These are phyloP conservation scores for Orbilia ellipsospora DNA, from an alignment of 2,329 filamentous ascomycete genomes.

Conservation along the genomic window DNA sequence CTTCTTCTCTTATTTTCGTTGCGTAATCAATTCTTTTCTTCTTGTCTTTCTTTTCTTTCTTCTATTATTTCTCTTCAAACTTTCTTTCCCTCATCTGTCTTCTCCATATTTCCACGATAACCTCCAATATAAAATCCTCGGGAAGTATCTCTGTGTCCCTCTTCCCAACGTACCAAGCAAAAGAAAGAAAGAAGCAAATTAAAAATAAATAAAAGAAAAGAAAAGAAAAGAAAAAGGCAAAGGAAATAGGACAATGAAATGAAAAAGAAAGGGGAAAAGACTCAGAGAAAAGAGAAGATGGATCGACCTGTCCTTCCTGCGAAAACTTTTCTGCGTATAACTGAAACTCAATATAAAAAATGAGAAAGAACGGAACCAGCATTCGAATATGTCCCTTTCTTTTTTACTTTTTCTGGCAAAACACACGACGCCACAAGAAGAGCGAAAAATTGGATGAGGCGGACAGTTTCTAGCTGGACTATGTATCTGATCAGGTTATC, in stretches of 20 bases:
- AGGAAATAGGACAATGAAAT: neutral
- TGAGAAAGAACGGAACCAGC: conserved; percentile 17
- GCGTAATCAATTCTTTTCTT: conserved; percentile 15
- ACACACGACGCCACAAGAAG: neutral
- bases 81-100: conserved; percentile 22
- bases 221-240: neutral
- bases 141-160: neutral
- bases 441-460: neutral
- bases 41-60: conserved; percentile 26
- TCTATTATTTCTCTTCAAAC: conserved; percentile 37
- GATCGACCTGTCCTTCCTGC: conserved; percentile 11
- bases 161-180: neutral
- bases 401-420: neutral
- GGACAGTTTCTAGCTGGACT: conserved; percentile 21
- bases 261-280: conserved; percentile 47
- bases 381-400: conserved; percentile 9
- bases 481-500: conserved; percentile 57
- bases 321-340: conserved; percentile 47
- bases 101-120: conserved; percentile 51
- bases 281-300: conserved; percentile 34
- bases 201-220: conserved; percentile 9
- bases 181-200: conserved; percentile 7
- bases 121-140: conserved; percentile 4
- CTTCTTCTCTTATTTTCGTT: conserved; percentile 29
- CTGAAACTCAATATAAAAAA: conserved; percentile 21